Conservation (phyloP, 2,329 filamentous ascomycete genomes). For the Alternaria burnsii region DNA sequence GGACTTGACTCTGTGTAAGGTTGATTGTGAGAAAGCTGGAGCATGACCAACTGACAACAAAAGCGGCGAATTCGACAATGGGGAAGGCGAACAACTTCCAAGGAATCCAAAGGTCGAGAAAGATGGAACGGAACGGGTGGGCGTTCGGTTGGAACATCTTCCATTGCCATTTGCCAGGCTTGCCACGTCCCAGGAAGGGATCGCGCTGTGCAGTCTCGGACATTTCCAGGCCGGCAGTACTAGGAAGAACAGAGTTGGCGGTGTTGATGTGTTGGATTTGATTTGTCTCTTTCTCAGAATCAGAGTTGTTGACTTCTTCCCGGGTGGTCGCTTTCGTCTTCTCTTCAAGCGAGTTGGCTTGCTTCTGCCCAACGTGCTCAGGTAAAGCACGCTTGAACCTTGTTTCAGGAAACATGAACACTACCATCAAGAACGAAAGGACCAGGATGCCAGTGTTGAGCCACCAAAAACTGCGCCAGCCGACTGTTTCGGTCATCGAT, state of each 20-base stretch:
- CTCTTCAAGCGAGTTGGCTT: slow-evolving; percentile 21
- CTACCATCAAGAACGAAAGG: slow-evolving; percentile 59
- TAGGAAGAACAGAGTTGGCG: slow-evolving; percentile 24
- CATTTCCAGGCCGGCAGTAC: slow-evolving; percentile 33
- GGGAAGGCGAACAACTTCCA: slow-evolving; percentile 70
- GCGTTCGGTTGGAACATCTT: slow-evolving; percentile 60
- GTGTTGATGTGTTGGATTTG: slow-evolving; percentile 38
- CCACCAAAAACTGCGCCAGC: slow-evolving; percentile 73
- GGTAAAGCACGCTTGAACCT: slow-evolving; percentile 62
- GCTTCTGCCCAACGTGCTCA: slow-evolving; percentile 26
- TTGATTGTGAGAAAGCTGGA: slow-evolving; percentile 68
- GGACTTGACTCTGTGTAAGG: slow-evolving; percentile 65
- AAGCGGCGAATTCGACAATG: slow-evolving; percentile 69
- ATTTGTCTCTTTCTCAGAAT: slow-evolving; percentile 32
- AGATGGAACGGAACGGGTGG: slow-evolving; percentile 57
- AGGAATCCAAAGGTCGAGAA: slow-evolving; percentile 66
- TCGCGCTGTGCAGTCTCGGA: slow-evolving; percentile 57
- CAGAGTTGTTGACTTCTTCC: slow-evolving; percentile 20
- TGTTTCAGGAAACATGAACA: slow-evolving; percentile 71
- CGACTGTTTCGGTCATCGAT: slow-evolving; percentile 65
- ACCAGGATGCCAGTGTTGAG: slow-evolving; percentile 66
- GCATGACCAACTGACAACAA: slow-evolving; percentile 68
- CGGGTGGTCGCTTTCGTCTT: slow-evolving; percentile 25
- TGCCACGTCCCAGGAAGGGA: slow-evolving; percentile 64
- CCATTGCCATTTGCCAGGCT: slow-evolving; percentile 66